Conservation (phyloP, 2,329 filamentous ascomycete species). For the Zasmidium cellare region DNA sequence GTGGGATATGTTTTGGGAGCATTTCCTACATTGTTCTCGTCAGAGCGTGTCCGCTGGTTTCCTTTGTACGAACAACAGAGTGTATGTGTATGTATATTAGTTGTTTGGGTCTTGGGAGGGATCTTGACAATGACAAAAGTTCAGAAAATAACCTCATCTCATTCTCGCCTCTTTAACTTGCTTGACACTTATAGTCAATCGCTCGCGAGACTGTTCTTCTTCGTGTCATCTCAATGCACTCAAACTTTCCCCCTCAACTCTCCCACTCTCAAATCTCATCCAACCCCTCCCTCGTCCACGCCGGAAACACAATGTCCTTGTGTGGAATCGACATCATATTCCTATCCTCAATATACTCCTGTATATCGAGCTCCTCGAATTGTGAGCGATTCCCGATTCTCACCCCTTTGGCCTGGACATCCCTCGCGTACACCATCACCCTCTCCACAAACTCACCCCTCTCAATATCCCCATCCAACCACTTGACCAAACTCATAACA, state of each 20-base stretch:
- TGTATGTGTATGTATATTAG: background rate
- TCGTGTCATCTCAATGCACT: no score
- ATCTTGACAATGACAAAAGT: background rate
- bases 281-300: slow-evolving; percentile 21
- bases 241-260: no score
- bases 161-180: no score
- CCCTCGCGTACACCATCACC: slow-evolving; percentile 40
- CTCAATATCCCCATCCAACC: slow-evolving; percentile 41
- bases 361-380: slow-evolving; percentile 38
- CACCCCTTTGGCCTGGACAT: slow-evolving; percentile 40
- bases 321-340: slow-evolving; percentile 21
- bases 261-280: slow-evolving; percentile 9
- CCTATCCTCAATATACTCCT: slow-evolving; percentile 39
- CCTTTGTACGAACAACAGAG: background rate
- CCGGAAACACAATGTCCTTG: slow-evolving; percentile 18
- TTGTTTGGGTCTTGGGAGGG: background rate
- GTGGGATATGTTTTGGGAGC: background rate
- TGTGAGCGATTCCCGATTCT: slow-evolving; percentile 42
- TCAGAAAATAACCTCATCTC: background rate
- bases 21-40: background rate
- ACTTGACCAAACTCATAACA: slow-evolving; percentile 41
- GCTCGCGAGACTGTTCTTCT: no score
- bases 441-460: slow-evolving; percentile 39
- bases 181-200: no score
- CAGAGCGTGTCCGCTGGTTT: background rate